A percentile compares a stretch with the other conserved stretches of the same genome.
Conservation (phyloP, 2,329 filamentous ascomycete genomes). For the Teratosphaeria pseudoeucalypti region DNA sequence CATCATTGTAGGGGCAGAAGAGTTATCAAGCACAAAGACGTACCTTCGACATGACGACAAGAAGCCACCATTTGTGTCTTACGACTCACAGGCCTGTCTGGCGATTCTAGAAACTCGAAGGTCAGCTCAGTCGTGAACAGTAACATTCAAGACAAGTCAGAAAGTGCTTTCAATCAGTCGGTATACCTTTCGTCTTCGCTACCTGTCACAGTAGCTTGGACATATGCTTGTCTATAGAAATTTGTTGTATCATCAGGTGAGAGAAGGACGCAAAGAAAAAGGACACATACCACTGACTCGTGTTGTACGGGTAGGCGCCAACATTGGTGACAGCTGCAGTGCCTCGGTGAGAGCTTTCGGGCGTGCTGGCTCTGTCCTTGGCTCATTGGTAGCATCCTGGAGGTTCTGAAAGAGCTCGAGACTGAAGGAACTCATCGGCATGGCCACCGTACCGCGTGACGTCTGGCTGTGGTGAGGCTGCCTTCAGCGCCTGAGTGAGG, state of each 20-base stretch:
- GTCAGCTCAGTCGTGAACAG: background rate
- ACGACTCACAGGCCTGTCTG: background rate
- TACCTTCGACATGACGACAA: background rate
- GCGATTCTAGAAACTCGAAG: background rate
- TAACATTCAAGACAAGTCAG: background rate
- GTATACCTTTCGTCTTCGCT: conserved; percentile 25
- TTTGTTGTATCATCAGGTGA: background rate
- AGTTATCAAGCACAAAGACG: background rate
- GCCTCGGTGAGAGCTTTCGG: background rate
- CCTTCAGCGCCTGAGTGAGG: background rate
- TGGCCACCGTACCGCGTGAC: background rate
- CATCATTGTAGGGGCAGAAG: conserved; percentile 20
- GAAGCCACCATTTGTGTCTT: background rate
- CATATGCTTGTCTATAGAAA: conserved; percentile 29
- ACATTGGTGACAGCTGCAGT: background rate
- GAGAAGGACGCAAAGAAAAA: background rate
- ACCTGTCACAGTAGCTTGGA: conserved; percentile 29
- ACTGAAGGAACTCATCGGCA: background rate
- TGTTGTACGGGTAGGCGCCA: background rate
- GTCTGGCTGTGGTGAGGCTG: background rate
- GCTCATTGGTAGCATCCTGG: background rate
- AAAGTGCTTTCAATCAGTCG: conserved; percentile 11
- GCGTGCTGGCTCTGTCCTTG: background rate
- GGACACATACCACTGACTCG: background rate
- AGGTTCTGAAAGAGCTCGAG: background rate